Evolutionary conservation across 2,329 filamentous ascomycete species (phyloP), one percentile per base, ranked within the genome.

Genomic region (Colletotrichum orchidophilum): DNA sequence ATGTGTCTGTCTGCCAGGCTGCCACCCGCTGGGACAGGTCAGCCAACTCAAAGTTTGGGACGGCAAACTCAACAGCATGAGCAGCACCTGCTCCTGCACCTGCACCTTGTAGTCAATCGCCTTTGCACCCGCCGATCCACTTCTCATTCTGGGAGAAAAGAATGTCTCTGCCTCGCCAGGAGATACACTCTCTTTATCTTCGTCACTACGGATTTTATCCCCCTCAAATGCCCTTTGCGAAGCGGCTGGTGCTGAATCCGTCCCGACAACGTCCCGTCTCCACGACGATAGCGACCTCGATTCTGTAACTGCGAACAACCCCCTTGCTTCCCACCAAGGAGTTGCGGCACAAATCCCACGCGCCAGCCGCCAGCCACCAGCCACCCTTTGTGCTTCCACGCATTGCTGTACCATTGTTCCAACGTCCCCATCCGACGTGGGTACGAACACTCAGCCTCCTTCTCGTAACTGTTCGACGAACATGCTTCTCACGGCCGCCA

Each of bases 11-110:
- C 68, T 63, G 64, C 52, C 64, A 63, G 52, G 63, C 55, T 68
- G 58, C 58, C 67, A 66, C 62, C 63, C 55, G 67, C 62, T 70
- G 67, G 62, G 67, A 70, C 63, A 71, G 68, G 63, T 62, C 63
- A 67, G 9, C 50, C 68, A 68, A 71, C 68, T 71, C 68, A 59
- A 61, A 46, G 58, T 64, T 68, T 53, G 65, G 68, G 58, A 71
- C 68, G 68, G 68, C 42, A 68, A 71, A 71, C 68, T 71, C 42
- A 64, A 46, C 18, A 21, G 39, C 39, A 42, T 71, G 31, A 64
- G 21, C 18, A 21, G 39, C 39, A 42, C 39, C 18, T n/a, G 39
- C 15, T n/a, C 39, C 39, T 46, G 39, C 39, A 46, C 39, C 39
- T 21, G 18, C 39, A 50, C 46, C 62, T 42, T 13, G 21, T 21